Conservation (phyloP, 2,329 filamentous ascomycete genomes). For the Beauveria sp. region DNA sequence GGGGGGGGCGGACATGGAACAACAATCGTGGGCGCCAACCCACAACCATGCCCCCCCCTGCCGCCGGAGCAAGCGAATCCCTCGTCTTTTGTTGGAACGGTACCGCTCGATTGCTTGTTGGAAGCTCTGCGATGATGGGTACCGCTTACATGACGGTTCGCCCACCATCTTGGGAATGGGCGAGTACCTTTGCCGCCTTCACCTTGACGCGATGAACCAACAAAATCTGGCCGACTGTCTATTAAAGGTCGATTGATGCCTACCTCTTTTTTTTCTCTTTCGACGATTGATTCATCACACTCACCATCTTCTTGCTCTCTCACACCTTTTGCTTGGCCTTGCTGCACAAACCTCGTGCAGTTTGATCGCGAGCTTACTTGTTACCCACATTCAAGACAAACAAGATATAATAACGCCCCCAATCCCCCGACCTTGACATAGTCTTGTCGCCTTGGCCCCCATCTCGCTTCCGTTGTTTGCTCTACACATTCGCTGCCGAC, state of each 20-base stretch:
- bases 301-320: background rate
- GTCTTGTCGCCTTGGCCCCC: background rate
- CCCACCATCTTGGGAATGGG: slow-evolving; percentile 5
- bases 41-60: background rate
- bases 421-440: background rate
- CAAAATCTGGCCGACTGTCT: background rate
- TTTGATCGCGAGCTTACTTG: background rate
- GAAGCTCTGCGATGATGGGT: background rate
- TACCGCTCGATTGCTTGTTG: background rate
- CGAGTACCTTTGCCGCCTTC: background rate
- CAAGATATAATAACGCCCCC: background rate
- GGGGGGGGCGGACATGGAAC: background rate
- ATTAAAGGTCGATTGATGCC: slow-evolving; percentile 6
- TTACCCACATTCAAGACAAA: background rate
- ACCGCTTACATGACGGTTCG: background rate
- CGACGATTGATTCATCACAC: background rate
- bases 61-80: background rate
- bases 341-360: background rate
- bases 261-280: background rate
- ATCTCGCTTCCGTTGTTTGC: background rate
- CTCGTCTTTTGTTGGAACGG: background rate
- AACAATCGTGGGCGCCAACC: background rate
- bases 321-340: background rate
- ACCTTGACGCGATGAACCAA: slow-evolving; percentile 5
- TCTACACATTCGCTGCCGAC: background rate